phyloP scores from a whole-genome alignment of 306 rosid genomes.

The Cucurbita maxima region DNA sequence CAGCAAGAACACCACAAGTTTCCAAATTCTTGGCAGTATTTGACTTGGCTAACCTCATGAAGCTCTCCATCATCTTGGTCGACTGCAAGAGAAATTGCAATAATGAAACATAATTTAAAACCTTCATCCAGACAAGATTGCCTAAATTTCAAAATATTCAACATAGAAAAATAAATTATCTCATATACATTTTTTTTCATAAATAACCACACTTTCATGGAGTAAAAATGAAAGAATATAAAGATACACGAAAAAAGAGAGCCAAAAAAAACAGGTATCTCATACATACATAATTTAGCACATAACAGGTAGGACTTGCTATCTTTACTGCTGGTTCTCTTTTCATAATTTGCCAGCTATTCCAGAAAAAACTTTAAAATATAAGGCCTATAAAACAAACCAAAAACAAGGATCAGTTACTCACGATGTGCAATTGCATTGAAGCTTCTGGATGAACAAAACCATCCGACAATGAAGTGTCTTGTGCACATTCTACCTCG shows the following conservation, averaged over 20 bases:
- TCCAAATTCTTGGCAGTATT: conserved; percentile 79
- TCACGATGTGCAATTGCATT: conserved; percentile 75
- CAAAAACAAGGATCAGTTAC: conserved; percentile 15
- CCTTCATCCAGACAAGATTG: neutral
- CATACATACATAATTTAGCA: neutral
- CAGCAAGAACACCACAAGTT: conserved; percentile 92
- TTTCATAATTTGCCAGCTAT: neutral
- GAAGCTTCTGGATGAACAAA: conserved; percentile 51
- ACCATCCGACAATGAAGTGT: conserved; percentile 30
- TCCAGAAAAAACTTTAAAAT: neutral
- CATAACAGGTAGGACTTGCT: neutral
- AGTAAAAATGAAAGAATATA: too few species aligned
- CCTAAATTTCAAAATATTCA: conserved; percentile 11
- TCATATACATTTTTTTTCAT: neutral
- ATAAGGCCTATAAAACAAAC: neutral
- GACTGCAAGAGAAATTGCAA: conserved; percentile 46
- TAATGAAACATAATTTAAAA: conserved; percentile 2
- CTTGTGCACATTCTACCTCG: conserved; percentile 32
- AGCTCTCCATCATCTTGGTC: conserved; percentile 72
- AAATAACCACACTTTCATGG: too few species aligned
- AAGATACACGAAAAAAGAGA: too few species aligned
- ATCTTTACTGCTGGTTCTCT: neutral
- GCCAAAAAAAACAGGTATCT: neutral
- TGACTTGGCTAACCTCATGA: conserved; percentile 79
- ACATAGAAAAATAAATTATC: neutral